Base-by-base conservation (phyloP, 371 early-diverging fungal genomes). In the Mucor irregularis region DNA sequence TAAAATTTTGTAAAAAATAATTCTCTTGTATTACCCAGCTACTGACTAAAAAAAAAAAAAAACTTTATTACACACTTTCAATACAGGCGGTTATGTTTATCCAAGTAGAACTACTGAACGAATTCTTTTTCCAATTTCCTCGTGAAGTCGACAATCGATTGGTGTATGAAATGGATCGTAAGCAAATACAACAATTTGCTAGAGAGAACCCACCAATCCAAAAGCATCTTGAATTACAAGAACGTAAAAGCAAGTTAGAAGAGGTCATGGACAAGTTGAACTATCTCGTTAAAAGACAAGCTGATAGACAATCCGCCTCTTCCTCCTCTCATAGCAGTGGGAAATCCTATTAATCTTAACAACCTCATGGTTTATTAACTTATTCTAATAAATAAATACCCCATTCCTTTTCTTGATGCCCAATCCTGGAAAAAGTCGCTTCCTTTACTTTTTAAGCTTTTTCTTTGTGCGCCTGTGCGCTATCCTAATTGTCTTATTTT, bases 41-140 rank as follows among this genome's bases (percentile, higher is more conserved):
- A n/a, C n/a, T n/a, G n/a, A n/a, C n/a, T n/a, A n/a, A 50, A 49
- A 17, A 55, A 25, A 39, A 8, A 2, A 10, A 26, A n/a, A n/a
- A n/a, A n/a, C 2, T 17, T 4, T 48, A 11, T 49, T 43, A 38
- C 19, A 17, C 35, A 34, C 34, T 25, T 22, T 37, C 4, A 3
- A 30, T 61, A 19, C 53, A 78, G 78, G 90, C 92, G 39, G 95
- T 94, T 45, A 91, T 96, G 91, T 98, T 97, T 67, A 94, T 98
- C 53, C 93, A 93, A 71, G 91, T 95, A 6, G 98, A 98, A 67
- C 79, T 97, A 53, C 73, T 98, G 67, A 93, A 94, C 63, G 98
- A 98, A 71, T 96, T 97, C 80, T 94, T 96, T 69, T 96, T 94
- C 85, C 96, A 95, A 73, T 84, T 97, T 62, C 97, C 97, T 28